A percentile compares a stretch with the other conserved stretches of the same genome.
Evolutionary conservation across 2,329 filamentous ascomycete species (phyloP).

Genomic region (Botrytis galanthina): DNA sequence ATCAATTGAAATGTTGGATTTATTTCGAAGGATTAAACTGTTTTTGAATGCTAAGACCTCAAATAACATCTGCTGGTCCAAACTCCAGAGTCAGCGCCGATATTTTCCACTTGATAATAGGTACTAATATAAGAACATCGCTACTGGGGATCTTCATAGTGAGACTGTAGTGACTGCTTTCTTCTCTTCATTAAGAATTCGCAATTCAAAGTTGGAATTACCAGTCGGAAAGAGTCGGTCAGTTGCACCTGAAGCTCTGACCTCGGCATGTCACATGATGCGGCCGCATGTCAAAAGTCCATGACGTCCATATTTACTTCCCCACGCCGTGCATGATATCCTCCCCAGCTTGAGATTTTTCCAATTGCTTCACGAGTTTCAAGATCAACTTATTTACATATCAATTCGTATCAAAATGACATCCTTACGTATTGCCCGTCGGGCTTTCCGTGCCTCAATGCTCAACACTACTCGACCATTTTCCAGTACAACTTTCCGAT

Average conservation of each 20-base stretch:
- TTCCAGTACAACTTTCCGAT: conserved; percentile 16
- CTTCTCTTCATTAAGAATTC: background rate
- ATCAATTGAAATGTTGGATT: background rate
- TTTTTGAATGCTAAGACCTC: background rate
- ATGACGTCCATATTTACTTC: conserved; percentile 10
- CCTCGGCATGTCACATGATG: background rate
- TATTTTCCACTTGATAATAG: background rate
- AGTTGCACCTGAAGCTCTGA: background rate
- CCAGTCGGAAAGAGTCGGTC: background rate
- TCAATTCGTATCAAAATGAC: conserved; percentile 7
- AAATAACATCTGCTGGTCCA: background rate
- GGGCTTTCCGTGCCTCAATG: conserved; percentile 15
- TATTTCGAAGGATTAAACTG: background rate
- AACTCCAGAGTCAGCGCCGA: background rate
- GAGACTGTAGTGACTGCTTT: background rate
- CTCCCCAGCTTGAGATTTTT: background rate
- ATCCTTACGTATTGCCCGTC: conserved; percentile 14
- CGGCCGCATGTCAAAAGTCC: background rate
- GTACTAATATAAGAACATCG: background rate
- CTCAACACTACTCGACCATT: conserved; percentile 13
- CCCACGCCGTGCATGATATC: background rate
- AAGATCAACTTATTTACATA: background rate
- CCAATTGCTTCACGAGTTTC: background rate
- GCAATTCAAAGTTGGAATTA: background rate
- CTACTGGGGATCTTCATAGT: background rate